Percentiles rank a stretch among this genome's conserved stretches.
phyloP scores from a whole-genome alignment of 192 early-diverging fungal genomes.

The Backusella psychrophila region DNA sequence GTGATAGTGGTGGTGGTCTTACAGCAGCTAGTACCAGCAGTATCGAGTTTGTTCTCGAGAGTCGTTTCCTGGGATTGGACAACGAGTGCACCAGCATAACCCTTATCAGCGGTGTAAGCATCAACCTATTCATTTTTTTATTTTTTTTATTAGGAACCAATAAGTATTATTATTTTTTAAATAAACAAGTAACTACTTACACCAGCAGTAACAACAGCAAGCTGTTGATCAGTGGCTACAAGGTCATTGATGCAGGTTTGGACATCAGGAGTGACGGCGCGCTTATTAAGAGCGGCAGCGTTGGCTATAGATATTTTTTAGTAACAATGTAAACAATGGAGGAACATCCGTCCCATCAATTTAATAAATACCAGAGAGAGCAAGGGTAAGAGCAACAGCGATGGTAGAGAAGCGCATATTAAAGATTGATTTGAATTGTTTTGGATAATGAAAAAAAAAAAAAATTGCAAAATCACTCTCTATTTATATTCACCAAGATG shows the following conservation, averaged over 20 bases:
- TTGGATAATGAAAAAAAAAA: background rate
- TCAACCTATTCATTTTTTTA: constrained; percentile 6
- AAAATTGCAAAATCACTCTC: background rate
- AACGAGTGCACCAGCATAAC: background rate
- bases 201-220: background rate
- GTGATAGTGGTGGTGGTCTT: background rate
- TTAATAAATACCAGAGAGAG: background rate
- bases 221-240: background rate
- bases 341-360: background rate
- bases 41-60: constrained; percentile 4
- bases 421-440: background rate
- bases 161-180: background rate
- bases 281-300: constrained; percentile 10
- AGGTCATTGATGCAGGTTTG: constrained; percentile 1
- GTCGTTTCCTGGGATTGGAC: background rate
- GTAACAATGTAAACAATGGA: background rate
- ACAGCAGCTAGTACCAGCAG: background rate
- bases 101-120: background rate
- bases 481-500: background rate
- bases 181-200: background rate
- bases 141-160: too few species aligned
- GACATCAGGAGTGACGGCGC: background rate
- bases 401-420: constrained; percentile 10
- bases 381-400: background rate
- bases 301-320: background rate